Base-by-base conservation (phyloP, 192 early-diverging fungal genomes). In the Coemansia sp. region DNA sequence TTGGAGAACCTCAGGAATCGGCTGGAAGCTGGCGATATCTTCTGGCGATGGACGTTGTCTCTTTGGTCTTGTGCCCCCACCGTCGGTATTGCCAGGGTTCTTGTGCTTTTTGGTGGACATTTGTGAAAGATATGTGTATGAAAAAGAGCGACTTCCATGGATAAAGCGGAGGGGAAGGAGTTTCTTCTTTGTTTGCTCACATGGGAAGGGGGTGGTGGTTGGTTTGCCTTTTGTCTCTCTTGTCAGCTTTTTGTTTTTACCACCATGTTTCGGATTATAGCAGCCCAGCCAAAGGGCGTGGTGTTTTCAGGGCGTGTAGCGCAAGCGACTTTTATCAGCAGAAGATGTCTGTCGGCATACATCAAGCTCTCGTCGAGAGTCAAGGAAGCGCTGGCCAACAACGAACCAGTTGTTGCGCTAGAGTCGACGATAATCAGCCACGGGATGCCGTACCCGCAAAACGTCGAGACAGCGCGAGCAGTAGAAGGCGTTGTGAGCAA, bases 341-440 rank as follows among this genome's bases (percentile, higher is more conserved):
- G 15, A 19, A 14, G 52, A 17, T 30, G 3, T 13, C 3, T 33
- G 15, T 54, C 52, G 4, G 30, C 52, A 2, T 54, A 31, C 23
- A 30, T 54, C 29, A 54, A 7, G 29, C 30, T 75, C 3, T 70
- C 78, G 37, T 55, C 72, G 5, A 61, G 50, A 9, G 72, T 81
- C 30, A 52, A 52, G 2, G 64, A 67, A 33, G 92, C 95, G 0
- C 73, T 97, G n/a, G 53, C 55, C 10, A 57, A 74, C 17, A 74
- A 82, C 25, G 72, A 70, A 50, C 93, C 93, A 2, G 84, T 97
- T 3, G 95, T 97, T 27, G 95, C 95, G 0, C 78, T 97, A 8
- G 94, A 98, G 72, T 93, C 92, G 1, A 97, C 94, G 17, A 97
- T 98, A 61, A 95, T 98, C 64, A 90, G 90, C 64, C 96, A 98